Conservation (phyloP, 2,329 filamentous ascomycete genomes). For the Cyanodermella asteris region DNA sequence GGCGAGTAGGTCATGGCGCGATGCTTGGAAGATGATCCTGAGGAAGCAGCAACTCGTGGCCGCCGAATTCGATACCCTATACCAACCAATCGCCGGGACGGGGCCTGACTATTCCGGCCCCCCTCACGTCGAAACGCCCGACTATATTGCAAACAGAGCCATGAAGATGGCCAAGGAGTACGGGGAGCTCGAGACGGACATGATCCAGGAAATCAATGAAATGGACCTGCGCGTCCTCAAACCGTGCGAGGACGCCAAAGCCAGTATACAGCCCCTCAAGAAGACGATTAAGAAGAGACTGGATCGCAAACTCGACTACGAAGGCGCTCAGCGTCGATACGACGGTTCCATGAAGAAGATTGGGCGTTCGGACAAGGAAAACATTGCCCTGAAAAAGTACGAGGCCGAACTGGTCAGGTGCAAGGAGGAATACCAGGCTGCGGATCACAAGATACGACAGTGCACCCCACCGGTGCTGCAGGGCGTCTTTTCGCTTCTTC, state of each 20-base stretch:
- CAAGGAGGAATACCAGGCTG: slow-evolving; percentile 48
- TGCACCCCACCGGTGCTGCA: slow-evolving; percentile 50
- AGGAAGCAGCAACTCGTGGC: slow-evolving; percentile 44
- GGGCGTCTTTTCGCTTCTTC: slow-evolving; percentile 51
- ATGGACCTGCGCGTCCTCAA: slow-evolving; percentile 50
- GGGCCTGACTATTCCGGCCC: slow-evolving; percentile 34
- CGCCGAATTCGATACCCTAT: slow-evolving; percentile 48
- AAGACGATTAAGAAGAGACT: slow-evolving; percentile 74
- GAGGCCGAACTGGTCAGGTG: slow-evolving; percentile 46
- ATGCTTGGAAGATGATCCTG: slow-evolving; percentile 55
- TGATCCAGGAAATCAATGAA: slow-evolving; percentile 46
- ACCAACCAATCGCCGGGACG: slow-evolving; percentile 52
- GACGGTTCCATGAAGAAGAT: slow-evolving; percentile 49
- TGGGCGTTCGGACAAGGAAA: slow-evolving; percentile 50
- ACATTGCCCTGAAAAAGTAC: slow-evolving; percentile 45
- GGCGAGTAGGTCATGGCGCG: slow-evolving; percentile 52
- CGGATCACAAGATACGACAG: slow-evolving; percentile 51
- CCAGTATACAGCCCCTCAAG: slow-evolving; percentile 47
- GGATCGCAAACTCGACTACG: slow-evolving; percentile 63
- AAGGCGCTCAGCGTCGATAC: slow-evolving; percentile 50
- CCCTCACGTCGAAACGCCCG: slow-evolving; percentile 37
- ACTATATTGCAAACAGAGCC: slow-evolving; percentile 40
- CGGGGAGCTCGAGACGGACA: slow-evolving; percentile 46
- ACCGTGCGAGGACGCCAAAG: slow-evolving; percentile 47
- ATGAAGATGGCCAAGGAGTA: slow-evolving; percentile 44